Evolutionary conservation across 148 eudicot genomes (phyloP), one percentile per base, ranked within the genome.

Genomic region (Limonium bicolor): DNA sequence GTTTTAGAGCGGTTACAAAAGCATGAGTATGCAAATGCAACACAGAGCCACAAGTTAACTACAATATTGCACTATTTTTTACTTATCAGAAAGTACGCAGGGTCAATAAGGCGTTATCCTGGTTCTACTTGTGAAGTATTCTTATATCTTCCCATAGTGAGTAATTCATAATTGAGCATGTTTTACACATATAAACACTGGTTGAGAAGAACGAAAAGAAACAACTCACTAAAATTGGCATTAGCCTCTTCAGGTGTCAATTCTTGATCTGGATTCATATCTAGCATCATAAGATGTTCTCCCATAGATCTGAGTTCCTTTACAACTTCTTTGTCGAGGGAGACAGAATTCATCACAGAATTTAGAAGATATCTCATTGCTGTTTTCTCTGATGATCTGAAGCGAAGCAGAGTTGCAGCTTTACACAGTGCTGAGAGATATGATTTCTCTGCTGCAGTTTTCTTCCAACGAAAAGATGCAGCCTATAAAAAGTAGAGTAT

Each of bases 361-460:
- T 48, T 78, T 45, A 90, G 35, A 45, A 90, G 69, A 54, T 48
- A 50, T 62, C 80, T 61, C 72, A 69, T 64, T 50, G 84, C 51
- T 39, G 65, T 76, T 57, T 90, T 95, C 54, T 90, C 93, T 43
- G 81, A 62, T 22, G 37, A 50, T 46, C 76, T 68, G 41, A 85
- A 78, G 27, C 63, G 72, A 56, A 85, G 88, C 64, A 65, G 58
- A 29, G 70, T 69, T 17, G 80, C 63, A 30, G 63, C 57, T 71
- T 57, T 78, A 63, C 82, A 75, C 30, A 90, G 51, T 32, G 94
- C 95, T 56, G 76, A 61, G 19, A 73, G 15, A 39, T 80, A 90
- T 18, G 99, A 46, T 61, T 78, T 90, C 60, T 78, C 95, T 16
- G 93, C 82, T 5, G 85, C 67, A 38, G 73, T 72, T 73, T 81